Conservation (phyloP, 2,329 filamentous ascomycete species). For the Aspergillus persii region DNA sequence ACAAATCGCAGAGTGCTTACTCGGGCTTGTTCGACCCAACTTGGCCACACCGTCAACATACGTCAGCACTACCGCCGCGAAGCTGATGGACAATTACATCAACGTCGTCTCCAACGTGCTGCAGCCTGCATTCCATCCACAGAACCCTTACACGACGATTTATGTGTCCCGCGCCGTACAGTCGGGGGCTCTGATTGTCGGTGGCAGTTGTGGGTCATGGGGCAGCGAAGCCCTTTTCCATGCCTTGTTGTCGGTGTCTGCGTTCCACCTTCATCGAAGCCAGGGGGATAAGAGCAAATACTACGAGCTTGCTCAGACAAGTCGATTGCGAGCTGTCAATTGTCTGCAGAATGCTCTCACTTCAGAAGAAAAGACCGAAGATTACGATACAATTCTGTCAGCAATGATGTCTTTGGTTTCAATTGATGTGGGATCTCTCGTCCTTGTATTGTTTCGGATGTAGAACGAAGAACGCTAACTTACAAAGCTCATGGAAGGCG, state of each 20-base stretch:
- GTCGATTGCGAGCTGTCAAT: background rate
- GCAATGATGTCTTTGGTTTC: constrained; percentile 8
- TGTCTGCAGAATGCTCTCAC: background rate
- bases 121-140: constrained; percentile 1
- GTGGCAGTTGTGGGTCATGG: background rate
- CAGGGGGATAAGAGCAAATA: background rate
- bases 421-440: background rate
- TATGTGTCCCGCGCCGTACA: background rate
- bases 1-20: background rate
- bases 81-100: constrained; percentile 9
- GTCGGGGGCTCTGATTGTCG: background rate
- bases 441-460: background rate
- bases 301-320: background rate
- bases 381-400: constrained; percentile 1
- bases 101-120: constrained; percentile 5
- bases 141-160: constrained; percentile 4
- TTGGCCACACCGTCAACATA: background rate
- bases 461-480: background rate
- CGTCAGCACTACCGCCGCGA: background rate
- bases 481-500: constrained; percentile 6
- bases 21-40: background rate
- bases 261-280: constrained; percentile 3
- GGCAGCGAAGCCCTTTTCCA: background rate
- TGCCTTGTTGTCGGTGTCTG: constrained; percentile 1
- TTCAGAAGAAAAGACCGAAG: background rate